Evolutionary conservation across 202 grass and related monocot species (phyloP), one percentile per base, ranked within the genome.

Genomic region (Schoenoplectus tabernaemontani): DNA sequence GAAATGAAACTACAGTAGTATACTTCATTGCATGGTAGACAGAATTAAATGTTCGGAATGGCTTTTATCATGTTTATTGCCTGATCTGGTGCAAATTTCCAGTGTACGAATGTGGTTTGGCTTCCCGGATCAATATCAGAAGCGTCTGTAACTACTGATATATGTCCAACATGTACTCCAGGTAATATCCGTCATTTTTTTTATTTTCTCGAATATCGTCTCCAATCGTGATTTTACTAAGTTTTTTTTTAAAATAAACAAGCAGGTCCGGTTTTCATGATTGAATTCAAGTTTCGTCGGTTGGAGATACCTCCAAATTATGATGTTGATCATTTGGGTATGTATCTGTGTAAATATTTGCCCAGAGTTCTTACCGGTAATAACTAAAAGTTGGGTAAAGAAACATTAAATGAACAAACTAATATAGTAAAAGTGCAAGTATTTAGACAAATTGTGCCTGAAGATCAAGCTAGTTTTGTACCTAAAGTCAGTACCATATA

Each of bases 101-200:
- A 92, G 95, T 97, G 95, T 87, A 87, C 87, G 79, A 97, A 89
- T 47, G 95, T 92, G 46, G 91, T 94, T 72, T 97, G 95, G 95
- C 95, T 97, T 46, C 95, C 95, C 20, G 88, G 89, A 67, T 94
- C 89, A 34, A 22, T 94, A 86, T 88, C 87, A 78, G 91, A 94
- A 86, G 95, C 91, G 26, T 33, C 83, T 79, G 85, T 98, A 48
- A 92, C 91, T 28, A 78, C 83, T 61, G 81, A 98, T 84, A 64
- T 94, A 84, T 98, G 95, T 81, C 83, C 89, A 75, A 90, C 59
- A 72, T 97, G 95, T 23, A 30, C 75, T 87, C 95, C 89, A 94
- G 95, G 95, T 94, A 32, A 70, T 76, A 36, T 63, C 78, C 53
- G 54, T 73, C 57, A 24, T 76, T 32, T 17, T 73, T 17, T 32